phyloP scores from a whole-genome alignment of 2,329 filamentous ascomycete genomes.

The Westerdykella ornata region DNA sequence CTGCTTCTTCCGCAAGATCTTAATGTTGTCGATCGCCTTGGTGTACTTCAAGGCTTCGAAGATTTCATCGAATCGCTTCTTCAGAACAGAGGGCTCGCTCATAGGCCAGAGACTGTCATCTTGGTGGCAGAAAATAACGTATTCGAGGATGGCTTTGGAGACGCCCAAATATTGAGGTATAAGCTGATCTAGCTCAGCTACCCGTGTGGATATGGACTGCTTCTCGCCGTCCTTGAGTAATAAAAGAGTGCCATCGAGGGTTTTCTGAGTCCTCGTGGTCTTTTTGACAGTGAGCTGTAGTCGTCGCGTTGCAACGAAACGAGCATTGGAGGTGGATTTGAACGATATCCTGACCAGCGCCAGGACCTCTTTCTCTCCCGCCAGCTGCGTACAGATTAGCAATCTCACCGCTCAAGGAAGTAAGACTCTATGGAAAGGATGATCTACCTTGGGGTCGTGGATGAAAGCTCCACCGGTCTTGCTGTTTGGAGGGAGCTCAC shows the following conservation, averaged over 20 bases:
- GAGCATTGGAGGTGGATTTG: slow-evolving; percentile 66
- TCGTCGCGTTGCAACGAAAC: slow-evolving; percentile 76
- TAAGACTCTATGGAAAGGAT: slow-evolving; percentile 1
- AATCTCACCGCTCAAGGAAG: background rate
- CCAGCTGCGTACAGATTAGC: slow-evolving; percentile 47
- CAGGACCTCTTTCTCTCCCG: slow-evolving; percentile 78
- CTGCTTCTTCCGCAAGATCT: slow-evolving; percentile 74
- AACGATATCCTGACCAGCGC: slow-evolving; percentile 91
- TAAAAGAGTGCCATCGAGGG: slow-evolving; percentile 71
- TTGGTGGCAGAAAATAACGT: slow-evolving; percentile 97
- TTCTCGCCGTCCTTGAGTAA: slow-evolving; percentile 75
- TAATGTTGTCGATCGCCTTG: slow-evolving; percentile 94
- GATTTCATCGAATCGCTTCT: slow-evolving; percentile 95
- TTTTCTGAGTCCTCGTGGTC: slow-evolving; percentile 66
- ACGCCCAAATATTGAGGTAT: slow-evolving; percentile 85
- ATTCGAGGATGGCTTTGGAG: slow-evolving; percentile 80
- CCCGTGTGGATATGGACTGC: slow-evolving; percentile 68
- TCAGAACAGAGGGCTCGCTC: slow-evolving; percentile 76
- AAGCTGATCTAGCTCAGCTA: slow-evolving; percentile 73
- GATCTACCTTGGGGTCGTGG: slow-evolving; percentile 77
- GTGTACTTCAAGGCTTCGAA: slow-evolving; percentile 97
- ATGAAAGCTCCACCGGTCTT: slow-evolving; percentile 85
- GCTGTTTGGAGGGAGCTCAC: slow-evolving; percentile 85
- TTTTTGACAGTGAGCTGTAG: slow-evolving; percentile 85
- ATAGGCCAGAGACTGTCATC: slow-evolving; percentile 97